Conservation (phyloP, 352 stramenopile species). For the Globisporangium recalcitrans region DNA sequence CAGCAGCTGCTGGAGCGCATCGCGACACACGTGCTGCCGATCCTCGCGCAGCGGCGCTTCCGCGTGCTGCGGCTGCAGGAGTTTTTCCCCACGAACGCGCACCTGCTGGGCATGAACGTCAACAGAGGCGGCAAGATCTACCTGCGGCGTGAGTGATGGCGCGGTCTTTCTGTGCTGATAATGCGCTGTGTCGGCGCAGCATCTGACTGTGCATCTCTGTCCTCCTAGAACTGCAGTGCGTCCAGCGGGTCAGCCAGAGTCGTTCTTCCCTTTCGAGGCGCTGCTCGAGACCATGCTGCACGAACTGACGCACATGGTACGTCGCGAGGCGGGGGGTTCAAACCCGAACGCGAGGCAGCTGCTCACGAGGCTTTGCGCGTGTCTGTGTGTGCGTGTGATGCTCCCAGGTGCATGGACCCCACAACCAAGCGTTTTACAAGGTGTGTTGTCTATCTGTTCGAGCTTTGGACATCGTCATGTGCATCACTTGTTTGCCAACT, state of each 20-base stretch:
- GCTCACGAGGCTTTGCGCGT: background rate
- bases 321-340: no score
- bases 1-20: constrained; percentile 48
- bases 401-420: constrained; percentile 34
- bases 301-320: constrained; percentile 65
- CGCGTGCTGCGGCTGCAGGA: constrained; percentile 50
- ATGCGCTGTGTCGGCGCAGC: background rate
- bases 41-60: constrained; percentile 49
- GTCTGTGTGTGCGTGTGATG: background rate
- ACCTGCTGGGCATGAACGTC: constrained; percentile 76
- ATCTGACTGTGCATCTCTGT: background rate
- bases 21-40: constrained; percentile 44
- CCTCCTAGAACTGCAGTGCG: constrained; percentile 28
- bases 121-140: constrained; percentile 70
- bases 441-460: constrained; percentile 12
- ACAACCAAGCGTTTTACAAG: constrained; percentile 68
- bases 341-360: background rate
- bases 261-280: constrained; percentile 49
- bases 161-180: background rate
- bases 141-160: constrained; percentile 37
- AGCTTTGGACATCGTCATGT: background rate
- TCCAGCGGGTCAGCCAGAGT: constrained; percentile 20
- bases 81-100: constrained; percentile 58
- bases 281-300: constrained; percentile 70
- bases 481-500: background rate